A percentile compares a stretch with the other conserved stretches of the same genome.
phyloP scores from a whole-genome alignment of 208 protist species.

The Balamuthia mandrillaris region DNA sequence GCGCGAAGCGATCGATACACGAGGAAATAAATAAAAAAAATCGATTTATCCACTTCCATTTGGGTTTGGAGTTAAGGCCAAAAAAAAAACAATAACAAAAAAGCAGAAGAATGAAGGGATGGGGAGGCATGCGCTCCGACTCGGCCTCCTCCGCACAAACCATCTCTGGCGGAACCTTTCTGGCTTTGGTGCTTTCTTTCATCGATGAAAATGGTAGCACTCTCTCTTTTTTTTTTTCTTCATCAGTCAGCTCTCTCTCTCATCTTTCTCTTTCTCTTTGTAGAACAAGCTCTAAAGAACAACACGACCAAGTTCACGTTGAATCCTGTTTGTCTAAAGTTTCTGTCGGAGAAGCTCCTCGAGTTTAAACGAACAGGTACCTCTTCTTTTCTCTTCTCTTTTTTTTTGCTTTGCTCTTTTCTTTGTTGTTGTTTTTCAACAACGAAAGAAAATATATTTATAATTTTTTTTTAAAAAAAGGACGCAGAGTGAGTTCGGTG shows the following conservation, averaged over 20 bases:
- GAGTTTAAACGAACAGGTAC: conserved; percentile 6
- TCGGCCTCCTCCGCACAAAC: no score
- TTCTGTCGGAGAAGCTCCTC: not conserved
- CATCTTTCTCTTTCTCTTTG: not conserved
- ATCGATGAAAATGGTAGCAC: no score
- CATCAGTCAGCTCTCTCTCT: not conserved
- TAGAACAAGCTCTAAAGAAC: not conserved
- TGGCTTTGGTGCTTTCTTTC: no score
- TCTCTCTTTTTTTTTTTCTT: no score
- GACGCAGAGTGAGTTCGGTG: not conserved
- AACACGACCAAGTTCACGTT: not conserved
- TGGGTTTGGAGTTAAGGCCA: no score
- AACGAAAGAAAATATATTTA: not conserved
- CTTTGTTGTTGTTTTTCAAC: not conserved
- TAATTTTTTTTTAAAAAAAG: not conserved
- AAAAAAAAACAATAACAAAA: no score
- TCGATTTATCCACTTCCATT: no score
- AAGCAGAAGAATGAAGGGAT: no score
- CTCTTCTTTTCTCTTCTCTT: not conserved
- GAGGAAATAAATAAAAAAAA: no score
- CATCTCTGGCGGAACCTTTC: no score
- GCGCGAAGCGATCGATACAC: no score
- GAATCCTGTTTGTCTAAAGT: not conserved
- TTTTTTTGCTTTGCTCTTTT: not conserved
- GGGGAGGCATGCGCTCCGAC: no score